Percentiles rank a stretch among this genome's conserved stretches.
These are phyloP conservation scores for Globisporangium nunn DNA, from an alignment of 352 stramenopile genomes.

Conservation along the genomic window DNA sequence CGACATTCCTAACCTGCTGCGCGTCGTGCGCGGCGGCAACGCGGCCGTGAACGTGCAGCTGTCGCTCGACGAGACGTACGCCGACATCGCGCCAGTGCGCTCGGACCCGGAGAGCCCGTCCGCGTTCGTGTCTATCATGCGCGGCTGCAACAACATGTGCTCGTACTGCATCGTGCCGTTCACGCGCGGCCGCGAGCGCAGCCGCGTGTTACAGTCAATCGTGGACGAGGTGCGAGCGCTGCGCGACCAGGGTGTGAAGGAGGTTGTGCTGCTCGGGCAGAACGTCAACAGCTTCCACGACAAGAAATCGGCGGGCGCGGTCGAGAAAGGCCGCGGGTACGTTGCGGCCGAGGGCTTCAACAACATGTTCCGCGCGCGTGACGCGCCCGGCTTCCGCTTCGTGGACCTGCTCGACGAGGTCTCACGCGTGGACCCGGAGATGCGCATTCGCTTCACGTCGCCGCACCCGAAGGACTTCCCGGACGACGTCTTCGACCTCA, in stretches of 20 bases:
- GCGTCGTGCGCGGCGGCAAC: conserved; percentile 69
- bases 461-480: conserved; percentile 99
- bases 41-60: conserved; percentile 94
- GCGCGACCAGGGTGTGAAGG: conserved; percentile 91
- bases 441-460: conserved; percentile 98
- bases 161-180: conserved; percentile 99
- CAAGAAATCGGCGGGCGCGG: conserved; percentile 65
- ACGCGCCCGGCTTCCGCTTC: conserved; percentile 93
- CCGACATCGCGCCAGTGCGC: conserved; percentile 94
- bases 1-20: conserved; percentile 93
- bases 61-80: conserved; percentile 97
- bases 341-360: conserved; percentile 89
- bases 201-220: conserved; percentile 88
- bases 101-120: conserved; percentile 75
- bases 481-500: conserved; percentile 86
- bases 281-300: conserved; percentile 99
- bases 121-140: conserved; percentile 98
- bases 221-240: conserved; percentile 91
- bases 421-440: conserved; percentile 89
- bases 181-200: conserved; percentile 95
- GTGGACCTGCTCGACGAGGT: conserved; percentile 95
- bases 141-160: conserved; percentile 99
- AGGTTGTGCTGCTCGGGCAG: conserved; percentile 98
- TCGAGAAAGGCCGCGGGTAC: conserved; percentile 64
- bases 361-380: conserved; percentile 90